Base-by-base conservation (phyloP, 192 early-diverging fungal genomes). In the Podochytrium sp. region DNA sequence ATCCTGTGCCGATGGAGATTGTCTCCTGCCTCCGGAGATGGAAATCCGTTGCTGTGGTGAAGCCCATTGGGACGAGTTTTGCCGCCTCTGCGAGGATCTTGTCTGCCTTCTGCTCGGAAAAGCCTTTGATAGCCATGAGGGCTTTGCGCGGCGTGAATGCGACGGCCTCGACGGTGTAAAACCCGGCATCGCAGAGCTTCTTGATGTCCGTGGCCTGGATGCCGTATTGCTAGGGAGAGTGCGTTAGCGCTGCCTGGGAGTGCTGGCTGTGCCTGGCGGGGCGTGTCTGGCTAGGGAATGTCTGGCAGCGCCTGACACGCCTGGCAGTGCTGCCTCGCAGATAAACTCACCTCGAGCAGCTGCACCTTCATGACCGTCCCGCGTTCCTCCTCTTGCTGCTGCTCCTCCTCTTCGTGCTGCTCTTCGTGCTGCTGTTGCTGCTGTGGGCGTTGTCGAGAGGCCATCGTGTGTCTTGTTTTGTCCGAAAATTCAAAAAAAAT, bases 31-130 rank as follows among this genome's bases (percentile, higher is more conserved):
- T 86, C 68, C 93, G 85, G 49, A 89, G 80, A 78, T 99, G 92
- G 74, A 94, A 92, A 67, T 96, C 93, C 25, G 94, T 91, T 2
- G 96, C 97, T 2, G 97, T 96, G 16, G 93, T 93, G 77, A 99
- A 99, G 5, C 95, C 94, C 89, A 98, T 92, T 2, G 95, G 95
- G 18, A 97, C 91, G 16, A 98, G 74, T 72, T 94, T 96, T 61
- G 92, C 84, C 3, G 96, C 96, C 89, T 99, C 97, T 34, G 85
- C 74, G 20, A 97, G 74, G 33, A 99, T 91, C 76, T 98, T 98
- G 76, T 99, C 97, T 30, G 91, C 97, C 75, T 99, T 99, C 47
- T 89, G 88, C 72, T 99, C 97, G 0, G 95, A 94, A 71, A 97
- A 18, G 39, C 97, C 97, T 77, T 99, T 99, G 80, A 99, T 92